A percentile compares a stretch with the other conserved stretches of the same genome.
These are phyloP conservation scores for Elaeis oleifera DNA, from an alignment of 202 grass and related monocot species.

Conservation along the genomic window DNA sequence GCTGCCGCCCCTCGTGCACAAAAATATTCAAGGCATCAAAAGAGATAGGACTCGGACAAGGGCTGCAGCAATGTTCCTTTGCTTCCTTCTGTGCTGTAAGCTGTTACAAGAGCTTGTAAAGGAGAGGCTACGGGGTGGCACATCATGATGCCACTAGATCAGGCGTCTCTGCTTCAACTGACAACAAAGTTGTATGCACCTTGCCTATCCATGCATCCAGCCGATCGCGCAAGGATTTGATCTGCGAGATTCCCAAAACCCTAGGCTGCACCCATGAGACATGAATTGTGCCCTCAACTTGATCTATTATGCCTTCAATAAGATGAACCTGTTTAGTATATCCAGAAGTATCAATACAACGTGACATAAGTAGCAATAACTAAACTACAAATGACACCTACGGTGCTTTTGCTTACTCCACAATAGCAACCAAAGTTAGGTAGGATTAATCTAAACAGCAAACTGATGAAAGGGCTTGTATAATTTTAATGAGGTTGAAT, in stretches of 20 bases:
- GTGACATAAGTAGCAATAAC: too few relatives aligned
- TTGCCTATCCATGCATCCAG: conserved; percentile 84
- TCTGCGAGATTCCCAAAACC: conserved; percentile 81
- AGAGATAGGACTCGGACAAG: too few relatives aligned
- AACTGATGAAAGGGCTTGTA: too few relatives aligned
- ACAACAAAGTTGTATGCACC: conserved; percentile 66
- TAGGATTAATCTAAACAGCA: too few relatives aligned
- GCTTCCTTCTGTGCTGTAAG: background rate
- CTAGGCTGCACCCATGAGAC: conserved; percentile 95
- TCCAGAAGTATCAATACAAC: too few relatives aligned
- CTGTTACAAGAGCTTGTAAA: conserved; percentile 4
- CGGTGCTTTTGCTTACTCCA: too few relatives aligned
- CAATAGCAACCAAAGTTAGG: too few relatives aligned
- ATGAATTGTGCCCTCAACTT: conserved; percentile 73
- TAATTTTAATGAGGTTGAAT: too few relatives aligned
- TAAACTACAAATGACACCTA: too few relatives aligned
- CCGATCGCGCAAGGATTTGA: conserved; percentile 65
- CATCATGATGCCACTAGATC: conserved; percentile 77
- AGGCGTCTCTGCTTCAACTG: conserved; percentile 83
- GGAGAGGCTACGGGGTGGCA: background rate
- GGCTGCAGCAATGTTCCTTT: conserved; percentile 1
- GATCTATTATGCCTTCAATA: conserved; percentile 96
- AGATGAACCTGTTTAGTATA: conserved; percentile 67
- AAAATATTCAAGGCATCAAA: conserved; percentile 2
- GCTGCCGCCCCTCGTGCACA: conserved; percentile 1